Evolutionary conservation across 2,329 filamentous ascomycete species (phyloP), one percentile per base, ranked within the genome.

Genomic region (Apiospora marii): DNA sequence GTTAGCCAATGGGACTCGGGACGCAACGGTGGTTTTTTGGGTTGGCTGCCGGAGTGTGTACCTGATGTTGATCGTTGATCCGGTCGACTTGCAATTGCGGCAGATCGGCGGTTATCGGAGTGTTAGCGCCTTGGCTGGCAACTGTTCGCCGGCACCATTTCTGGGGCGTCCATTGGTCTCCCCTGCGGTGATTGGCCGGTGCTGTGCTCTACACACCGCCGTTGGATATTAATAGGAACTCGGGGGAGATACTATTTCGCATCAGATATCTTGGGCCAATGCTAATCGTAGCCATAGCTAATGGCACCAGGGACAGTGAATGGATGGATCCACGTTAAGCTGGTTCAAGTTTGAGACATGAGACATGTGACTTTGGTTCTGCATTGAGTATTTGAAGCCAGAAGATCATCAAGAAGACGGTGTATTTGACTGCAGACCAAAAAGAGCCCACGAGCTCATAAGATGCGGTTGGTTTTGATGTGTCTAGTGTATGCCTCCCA

Each of bases 51-150:
- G 58, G 58, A n/a, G 58, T 34, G 58, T 19, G 19, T 64, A 14
- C 58, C 58, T 5, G 58, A 64, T 64, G 34, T 64, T 41, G 58
- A 64, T 64, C 10, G 22, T 6, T 64, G 34, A 41, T 14, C 58
- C 58, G 58, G 58, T 34, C 58, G 34, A 3, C n/a, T 34, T 5
- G 53, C 30, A 1, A 4, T 7, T 37, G 34, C 58, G 58, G 58
- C 34, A 64, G 58, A 64, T 61, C 58, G 34, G 58, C 19, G 58
- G n/a, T 24, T 64, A 64, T 61, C 58, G 34, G 58, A 8, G 58
- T 41, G 14, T 64, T 64, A n/a, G 58, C n/a, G 58, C 10, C 58
- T 64, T 41, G 58, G 58, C 58, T 64, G 53, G 30, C 51, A 8
- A 37, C 16, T 12, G 14, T n/a, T 61, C 37, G 34, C 53, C 16